Evolutionary conservation across 2,329 filamentous ascomycete species (phyloP).

Genomic region (Plenodomus lindquistii): DNA sequence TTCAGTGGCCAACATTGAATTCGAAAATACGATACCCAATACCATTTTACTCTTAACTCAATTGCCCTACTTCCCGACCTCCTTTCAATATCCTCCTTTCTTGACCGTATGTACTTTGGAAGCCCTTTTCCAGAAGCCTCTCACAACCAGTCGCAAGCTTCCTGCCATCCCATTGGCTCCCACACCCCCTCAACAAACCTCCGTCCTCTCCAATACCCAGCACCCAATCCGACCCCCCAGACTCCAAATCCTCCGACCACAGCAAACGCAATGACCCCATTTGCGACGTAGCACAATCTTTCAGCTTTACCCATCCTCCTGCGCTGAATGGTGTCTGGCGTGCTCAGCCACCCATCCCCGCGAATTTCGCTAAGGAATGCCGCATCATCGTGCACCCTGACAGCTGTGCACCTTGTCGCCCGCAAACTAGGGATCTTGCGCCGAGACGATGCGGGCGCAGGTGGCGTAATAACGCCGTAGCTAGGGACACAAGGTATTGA

Average conservation of each 20-base stretch:
- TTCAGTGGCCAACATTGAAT: background rate
- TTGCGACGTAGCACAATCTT: conserved; percentile 2
- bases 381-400: background rate
- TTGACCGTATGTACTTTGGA: too few relatives aligned
- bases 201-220: conserved; percentile 3
- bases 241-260: conserved; percentile 3
- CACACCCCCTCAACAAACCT: conserved; percentile 1
- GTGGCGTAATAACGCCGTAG: background rate
- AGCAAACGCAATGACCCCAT: background rate
- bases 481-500: background rate
- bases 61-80: background rate
- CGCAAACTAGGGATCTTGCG: background rate
- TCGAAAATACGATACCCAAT: background rate
- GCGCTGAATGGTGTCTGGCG: conserved; percentile 8
- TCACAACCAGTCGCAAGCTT: background rate
- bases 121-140: background rate
- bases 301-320: conserved; percentile 6
- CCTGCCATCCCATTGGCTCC: conserved; percentile 4
- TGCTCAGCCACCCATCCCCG: conserved; percentile 4
- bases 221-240: conserved; percentile 1
- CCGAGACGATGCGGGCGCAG: background rate
- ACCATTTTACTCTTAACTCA: background rate
- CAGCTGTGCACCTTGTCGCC: background rate
- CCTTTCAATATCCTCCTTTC: background rate
- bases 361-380: conserved; percentile 12